Evolutionary conservation across 2,329 filamentous ascomycete genomes (phyloP).

Genomic region (Aspergillus melleus): DNA sequence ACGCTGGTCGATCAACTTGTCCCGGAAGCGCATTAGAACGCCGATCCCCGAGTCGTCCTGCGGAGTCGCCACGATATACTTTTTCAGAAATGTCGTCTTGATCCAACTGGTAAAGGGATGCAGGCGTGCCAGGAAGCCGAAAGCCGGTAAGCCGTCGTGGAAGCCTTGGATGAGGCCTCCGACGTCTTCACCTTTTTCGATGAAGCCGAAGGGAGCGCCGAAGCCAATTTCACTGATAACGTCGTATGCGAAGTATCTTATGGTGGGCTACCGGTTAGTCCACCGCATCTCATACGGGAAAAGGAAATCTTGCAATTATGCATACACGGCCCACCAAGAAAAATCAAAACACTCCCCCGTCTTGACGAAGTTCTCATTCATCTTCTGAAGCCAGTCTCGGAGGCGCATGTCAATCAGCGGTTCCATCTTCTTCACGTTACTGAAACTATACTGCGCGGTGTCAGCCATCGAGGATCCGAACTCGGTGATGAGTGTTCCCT

Average conservation of each 20-base stretch:
- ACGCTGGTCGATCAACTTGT: constrained; percentile 53
- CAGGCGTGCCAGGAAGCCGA: constrained; percentile 54
- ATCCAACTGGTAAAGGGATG: constrained; percentile 58
- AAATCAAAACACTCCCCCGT: constrained; percentile 54
- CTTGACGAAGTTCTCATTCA: constrained; percentile 49
- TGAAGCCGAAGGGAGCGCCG: constrained; percentile 57
- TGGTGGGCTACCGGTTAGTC: not conserved
- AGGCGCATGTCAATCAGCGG: constrained; percentile 55
- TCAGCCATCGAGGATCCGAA: not conserved
- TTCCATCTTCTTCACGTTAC: constrained; percentile 61
- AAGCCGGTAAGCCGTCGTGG: constrained; percentile 53
- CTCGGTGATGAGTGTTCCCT: constrained; percentile 13
- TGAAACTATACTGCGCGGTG: constrained; percentile 50
- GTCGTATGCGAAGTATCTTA: constrained; percentile 56
- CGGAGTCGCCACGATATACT: constrained; percentile 55
- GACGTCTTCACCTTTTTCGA: constrained; percentile 54
- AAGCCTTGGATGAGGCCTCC: constrained; percentile 56
- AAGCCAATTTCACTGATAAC: constrained; percentile 59
- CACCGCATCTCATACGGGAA: not conserved
- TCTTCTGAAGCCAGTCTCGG: constrained; percentile 50
- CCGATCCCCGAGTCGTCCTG: constrained; percentile 57
- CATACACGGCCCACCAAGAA: constrained; percentile 54
- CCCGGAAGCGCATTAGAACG: constrained; percentile 58
- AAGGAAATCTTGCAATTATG: not conserved
- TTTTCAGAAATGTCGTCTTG: constrained; percentile 54